Evolutionary conservation across 2,329 filamentous ascomycete genomes (phyloP).

Genomic region (Atkinsonella texensis): DNA sequence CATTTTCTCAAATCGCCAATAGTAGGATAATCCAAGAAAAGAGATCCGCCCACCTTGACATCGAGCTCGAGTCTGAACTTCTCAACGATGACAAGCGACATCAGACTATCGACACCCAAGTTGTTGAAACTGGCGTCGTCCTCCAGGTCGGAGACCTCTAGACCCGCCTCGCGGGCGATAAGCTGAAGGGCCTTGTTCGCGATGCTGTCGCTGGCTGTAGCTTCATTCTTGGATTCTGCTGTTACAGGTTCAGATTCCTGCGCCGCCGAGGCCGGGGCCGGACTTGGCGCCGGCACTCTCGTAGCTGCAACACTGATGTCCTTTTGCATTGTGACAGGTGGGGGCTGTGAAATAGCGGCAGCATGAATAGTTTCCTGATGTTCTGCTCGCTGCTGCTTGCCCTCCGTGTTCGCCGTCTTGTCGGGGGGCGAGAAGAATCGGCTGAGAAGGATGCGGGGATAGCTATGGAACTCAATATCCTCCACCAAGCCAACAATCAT

Average conservation of each 20-base stretch:
- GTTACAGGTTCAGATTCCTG: slow-evolving; percentile 14
- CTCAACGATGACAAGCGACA: slow-evolving; percentile 44
- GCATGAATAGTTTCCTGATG: no score
- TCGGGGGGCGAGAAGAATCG: slow-evolving; percentile 42
- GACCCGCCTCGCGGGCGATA: slow-evolving; percentile 42
- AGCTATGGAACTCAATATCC: slow-evolving; percentile 54
- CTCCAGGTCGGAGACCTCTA: slow-evolving; percentile 38
- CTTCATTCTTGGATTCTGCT: slow-evolving; percentile 8
- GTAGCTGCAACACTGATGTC: no score
- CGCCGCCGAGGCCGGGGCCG: no score
- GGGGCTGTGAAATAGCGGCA: no score
- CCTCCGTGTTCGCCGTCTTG: slow-evolving; percentile 10
- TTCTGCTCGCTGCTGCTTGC: no score
- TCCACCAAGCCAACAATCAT: slow-evolving; percentile 35
- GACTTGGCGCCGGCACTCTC: no score
- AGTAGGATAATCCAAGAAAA: slow-evolving; percentile 41
- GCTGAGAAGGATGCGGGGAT: slow-evolving; percentile 54
- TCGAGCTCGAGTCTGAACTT: slow-evolving; percentile 45
- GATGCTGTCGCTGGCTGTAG: slow-evolving; percentile 8
- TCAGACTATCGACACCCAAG: slow-evolving; percentile 47
- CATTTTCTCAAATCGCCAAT: slow-evolving; percentile 39
- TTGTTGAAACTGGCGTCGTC: slow-evolving; percentile 44
- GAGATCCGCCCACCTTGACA: slow-evolving; percentile 36
- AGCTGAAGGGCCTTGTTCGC: slow-evolving; percentile 35
- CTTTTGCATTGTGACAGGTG: no score